A percentile compares a stretch with the other conserved stretches of the same genome.
phyloP scores from a whole-genome alignment of 257 asterid species.

The Misopates orontium region DNA sequence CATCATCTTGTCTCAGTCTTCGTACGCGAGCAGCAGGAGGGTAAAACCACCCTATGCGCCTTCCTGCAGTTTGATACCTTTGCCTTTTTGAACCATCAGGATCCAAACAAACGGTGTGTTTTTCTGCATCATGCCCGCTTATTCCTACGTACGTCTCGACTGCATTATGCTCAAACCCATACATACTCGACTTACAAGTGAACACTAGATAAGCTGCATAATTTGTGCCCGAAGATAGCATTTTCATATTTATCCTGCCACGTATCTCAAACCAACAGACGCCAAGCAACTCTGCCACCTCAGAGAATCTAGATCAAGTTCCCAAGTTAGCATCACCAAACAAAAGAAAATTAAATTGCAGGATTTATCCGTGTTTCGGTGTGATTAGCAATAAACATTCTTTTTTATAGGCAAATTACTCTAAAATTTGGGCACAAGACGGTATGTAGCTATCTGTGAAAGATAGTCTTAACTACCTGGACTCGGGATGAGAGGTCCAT shows the following conservation, averaged over 20 bases:
- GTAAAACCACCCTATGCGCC: conserved; percentile 28
- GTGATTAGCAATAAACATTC: too few species aligned
- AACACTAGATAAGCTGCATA: conserved; percentile 73
- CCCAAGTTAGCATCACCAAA: too few species aligned
- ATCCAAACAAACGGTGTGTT: conserved; percentile 41
- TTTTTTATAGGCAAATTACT: too few species aligned
- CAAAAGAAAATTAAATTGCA: too few species aligned
- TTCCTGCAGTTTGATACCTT: conserved; percentile 28
- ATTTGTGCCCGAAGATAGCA: conserved; percentile 55
- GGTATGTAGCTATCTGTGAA: too few species aligned
- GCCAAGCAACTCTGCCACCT: conserved; percentile 54
- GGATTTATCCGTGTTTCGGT: too few species aligned
- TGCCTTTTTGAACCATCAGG: conserved; percentile 19
- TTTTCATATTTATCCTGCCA: conserved; percentile 39
- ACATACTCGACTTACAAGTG: conserved; percentile 25
- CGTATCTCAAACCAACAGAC: conserved; percentile 72
- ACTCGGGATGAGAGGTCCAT: conserved; percentile 45
- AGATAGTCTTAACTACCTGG: conserved; percentile 47
- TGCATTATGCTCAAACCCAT: conserved; percentile 47
- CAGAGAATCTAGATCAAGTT: conserved; percentile 39
- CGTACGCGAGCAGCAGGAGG: not conserved
- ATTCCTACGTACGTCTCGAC: conserved; percentile 43
- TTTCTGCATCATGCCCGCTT: conserved; percentile 37
- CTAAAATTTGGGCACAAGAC: too few species aligned
- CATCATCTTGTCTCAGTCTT: conserved; percentile 20